These are phyloP conservation scores for Diaporthe vexans DNA, from an alignment of 2,329 filamentous ascomycete genomes.

Conservation along the genomic window DNA sequence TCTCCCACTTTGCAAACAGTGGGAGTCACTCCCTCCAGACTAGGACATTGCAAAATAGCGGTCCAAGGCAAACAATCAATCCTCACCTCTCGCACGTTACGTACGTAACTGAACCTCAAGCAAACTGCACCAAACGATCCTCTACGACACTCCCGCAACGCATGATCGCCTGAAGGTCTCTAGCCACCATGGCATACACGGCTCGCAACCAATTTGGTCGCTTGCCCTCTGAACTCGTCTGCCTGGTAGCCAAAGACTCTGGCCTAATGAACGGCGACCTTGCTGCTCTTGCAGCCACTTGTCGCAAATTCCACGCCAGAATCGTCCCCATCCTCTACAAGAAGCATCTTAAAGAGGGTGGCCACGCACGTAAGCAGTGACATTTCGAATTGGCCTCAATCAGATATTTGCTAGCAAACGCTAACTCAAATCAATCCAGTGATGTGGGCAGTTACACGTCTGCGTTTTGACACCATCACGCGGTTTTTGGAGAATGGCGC, in stretches of 20 bases:
- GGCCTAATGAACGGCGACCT: background rate
- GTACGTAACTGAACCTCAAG: too few species aligned
- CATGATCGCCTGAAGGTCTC: too few species aligned
- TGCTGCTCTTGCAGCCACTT: background rate
- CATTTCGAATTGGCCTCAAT: too few species aligned
- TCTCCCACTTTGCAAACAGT: background rate
- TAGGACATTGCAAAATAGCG: too few species aligned
- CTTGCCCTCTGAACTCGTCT: background rate
- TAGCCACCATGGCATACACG: too few species aligned
- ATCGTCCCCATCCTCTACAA: background rate
- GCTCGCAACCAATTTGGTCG: too few species aligned
- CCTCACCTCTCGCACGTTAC: too few species aligned
- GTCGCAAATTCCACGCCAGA: background rate
- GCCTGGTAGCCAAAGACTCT: background rate
- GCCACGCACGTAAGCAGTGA: background rate
- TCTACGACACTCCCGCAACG: too few species aligned
- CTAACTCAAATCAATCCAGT: background rate
- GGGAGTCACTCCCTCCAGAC: too few species aligned
- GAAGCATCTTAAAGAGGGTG: background rate
- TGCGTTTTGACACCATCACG: background rate
- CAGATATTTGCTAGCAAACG: too few species aligned
- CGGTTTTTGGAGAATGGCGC: background rate
- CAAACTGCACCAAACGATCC: too few species aligned
- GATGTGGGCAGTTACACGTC: background rate
- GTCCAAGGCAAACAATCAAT: too few species aligned